Conservation (phyloP, 768 basidiomycete genomes). For the Neoboletus magnificus region DNA sequence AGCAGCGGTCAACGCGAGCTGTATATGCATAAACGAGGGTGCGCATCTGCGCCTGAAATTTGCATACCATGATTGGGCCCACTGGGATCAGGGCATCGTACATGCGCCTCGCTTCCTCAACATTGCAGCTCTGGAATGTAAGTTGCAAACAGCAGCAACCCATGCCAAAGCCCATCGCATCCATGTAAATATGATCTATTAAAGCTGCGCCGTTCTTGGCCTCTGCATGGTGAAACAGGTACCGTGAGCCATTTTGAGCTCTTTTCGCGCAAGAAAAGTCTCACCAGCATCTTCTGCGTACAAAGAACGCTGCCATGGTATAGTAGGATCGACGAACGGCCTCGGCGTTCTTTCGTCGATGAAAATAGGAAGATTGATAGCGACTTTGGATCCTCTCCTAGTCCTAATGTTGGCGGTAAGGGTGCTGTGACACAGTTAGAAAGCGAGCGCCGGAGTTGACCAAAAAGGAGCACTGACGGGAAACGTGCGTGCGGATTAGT, state of each 20-base stretch:
- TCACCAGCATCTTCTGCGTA: slow-evolving; percentile 84
- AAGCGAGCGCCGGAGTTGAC: not conserved
- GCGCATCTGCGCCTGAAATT: not conserved
- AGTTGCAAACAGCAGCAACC: slow-evolving; percentile 97
- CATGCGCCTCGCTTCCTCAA: slow-evolving; percentile 85
- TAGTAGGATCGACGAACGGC: slow-evolving; percentile 90
- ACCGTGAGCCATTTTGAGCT: slow-evolving; percentile 7
- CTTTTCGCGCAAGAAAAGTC: slow-evolving; percentile 18
- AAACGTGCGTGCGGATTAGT: slow-evolving; percentile 98
- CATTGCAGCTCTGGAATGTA: slow-evolving; percentile 96
- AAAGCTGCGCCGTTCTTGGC: slow-evolving; percentile 88
- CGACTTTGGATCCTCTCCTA: slow-evolving; percentile 89
- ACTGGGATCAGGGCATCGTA: slow-evolving; percentile 97
- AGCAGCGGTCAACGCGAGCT: slow-evolving; percentile 93
- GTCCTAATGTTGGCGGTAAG: slow-evolving; percentile 95
- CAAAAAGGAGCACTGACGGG: slow-evolving; percentile 63
- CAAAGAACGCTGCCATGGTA: slow-evolving; percentile 79
- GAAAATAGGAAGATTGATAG: slow-evolving; percentile 92
- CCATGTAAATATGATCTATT: slow-evolving; percentile 91
- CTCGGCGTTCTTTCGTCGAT: slow-evolving; percentile 82
- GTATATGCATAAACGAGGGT: slow-evolving; percentile 8
- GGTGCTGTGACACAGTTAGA: slow-evolving; percentile 54
- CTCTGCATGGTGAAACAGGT: slow-evolving; percentile 44
- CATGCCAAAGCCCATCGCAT: slow-evolving; percentile 99
- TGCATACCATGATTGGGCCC: slow-evolving; percentile 85